Conservation (phyloP, 495 filamentous ascomycete genomes). For the Achaetomiella virescens region DNA sequence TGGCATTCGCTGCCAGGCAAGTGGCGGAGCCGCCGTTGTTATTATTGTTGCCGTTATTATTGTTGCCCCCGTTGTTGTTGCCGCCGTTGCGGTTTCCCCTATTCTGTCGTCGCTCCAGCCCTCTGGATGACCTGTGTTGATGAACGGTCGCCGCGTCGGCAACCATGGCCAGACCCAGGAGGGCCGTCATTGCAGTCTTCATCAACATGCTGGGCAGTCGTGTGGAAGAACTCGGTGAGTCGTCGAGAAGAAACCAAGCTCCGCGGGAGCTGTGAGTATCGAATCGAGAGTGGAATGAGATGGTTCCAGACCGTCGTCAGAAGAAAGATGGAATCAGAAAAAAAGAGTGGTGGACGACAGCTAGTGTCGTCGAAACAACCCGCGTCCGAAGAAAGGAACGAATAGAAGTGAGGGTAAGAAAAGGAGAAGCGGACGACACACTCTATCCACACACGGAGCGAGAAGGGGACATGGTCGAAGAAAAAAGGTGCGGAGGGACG, state of each 20-base stretch:
- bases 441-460: constrained; percentile 38
- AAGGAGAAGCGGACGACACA: constrained; percentile 29
- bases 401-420: constrained; percentile 36
- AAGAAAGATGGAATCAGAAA: constrained; percentile 24
- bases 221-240: background rate
- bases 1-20: constrained; percentile 38
- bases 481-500: constrained; percentile 15
- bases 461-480: constrained; percentile 30
- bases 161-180: constrained; percentile 36
- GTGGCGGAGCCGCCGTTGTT: constrained; percentile 22
- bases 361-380: constrained; percentile 34
- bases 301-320: constrained; percentile 46
- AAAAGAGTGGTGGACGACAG: constrained; percentile 40
- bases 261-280: constrained; percentile 12
- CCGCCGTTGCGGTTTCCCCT: constrained; percentile 2
- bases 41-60: constrained; percentile 14
- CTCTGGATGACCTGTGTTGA: constrained; percentile 25
- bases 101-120: constrained; percentile 18
- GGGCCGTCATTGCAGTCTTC: constrained; percentile 39
- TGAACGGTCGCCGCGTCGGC: constrained; percentile 37
- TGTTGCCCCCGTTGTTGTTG: constrained; percentile 12
- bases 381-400: constrained; percentile 42
- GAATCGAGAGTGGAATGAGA: constrained; percentile 19
- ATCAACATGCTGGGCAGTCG: constrained; percentile 39
- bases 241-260: constrained; percentile 16